Evolutionary conservation across 169 alveolate genomes (phyloP).

Genomic region (Perkinsus marinus): DNA sequence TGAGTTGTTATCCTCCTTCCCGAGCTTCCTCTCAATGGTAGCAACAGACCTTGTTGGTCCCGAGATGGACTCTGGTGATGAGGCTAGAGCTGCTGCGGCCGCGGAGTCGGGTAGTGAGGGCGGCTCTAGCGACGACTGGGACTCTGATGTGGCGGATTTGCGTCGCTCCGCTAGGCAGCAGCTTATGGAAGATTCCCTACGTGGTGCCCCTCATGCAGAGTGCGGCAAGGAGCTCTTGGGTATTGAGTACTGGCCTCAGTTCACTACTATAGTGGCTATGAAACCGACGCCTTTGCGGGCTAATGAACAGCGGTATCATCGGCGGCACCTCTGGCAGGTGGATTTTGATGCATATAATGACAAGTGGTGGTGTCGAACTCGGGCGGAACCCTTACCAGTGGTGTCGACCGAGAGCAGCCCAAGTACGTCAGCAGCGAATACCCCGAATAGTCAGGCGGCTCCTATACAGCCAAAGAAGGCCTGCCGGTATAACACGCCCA

Average conservation of each 20-base stretch:
- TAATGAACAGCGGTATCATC: neutral
- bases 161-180: neutral
- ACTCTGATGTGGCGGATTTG: neutral
- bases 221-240: neutral
- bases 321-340: neutral
- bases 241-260: neutral
- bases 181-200: neutral
- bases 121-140: neutral
- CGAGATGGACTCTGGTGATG: neutral
- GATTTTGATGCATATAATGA: neutral
- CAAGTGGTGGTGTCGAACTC: neutral
- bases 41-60: neutral
- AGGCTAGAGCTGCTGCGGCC: neutral
- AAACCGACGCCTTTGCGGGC: neutral
- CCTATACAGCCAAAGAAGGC: neutral
- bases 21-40: neutral
- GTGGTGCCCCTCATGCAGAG: neutral
- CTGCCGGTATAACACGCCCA: neutral
- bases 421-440: neutral
- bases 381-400: neutral
- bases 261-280: neutral
- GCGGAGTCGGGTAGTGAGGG: neutral
- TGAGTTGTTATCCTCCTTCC: neutral
- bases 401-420: neutral
- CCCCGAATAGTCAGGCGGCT: neutral